Percentiles rank a stretch among this genome's conserved stretches.
Evolutionary conservation across 176 grass and related monocot species (phyloP).

Genomic region (Lolium multiflorum): DNA sequence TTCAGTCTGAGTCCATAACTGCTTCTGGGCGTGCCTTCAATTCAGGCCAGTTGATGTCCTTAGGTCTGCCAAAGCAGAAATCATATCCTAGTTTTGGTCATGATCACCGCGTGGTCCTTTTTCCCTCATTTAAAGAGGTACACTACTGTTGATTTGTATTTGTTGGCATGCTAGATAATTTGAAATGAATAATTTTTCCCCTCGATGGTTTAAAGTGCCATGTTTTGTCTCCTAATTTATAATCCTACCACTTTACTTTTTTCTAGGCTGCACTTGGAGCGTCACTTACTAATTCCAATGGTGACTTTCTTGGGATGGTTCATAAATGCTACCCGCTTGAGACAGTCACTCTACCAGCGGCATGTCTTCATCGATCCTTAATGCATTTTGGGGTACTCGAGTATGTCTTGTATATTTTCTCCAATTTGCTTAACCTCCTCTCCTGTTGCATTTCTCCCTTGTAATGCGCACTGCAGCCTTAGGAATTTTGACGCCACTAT

Average conservation of each 20-base stretch:
- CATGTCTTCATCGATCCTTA: not conserved
- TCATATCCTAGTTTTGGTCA: not conserved
- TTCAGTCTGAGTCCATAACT: not conserved
- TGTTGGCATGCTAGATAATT: too few relatives aligned
- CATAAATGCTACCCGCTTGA: not conserved
- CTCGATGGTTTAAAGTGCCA: too few relatives aligned
- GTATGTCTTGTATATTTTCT: too few relatives aligned
- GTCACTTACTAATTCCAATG: not conserved
- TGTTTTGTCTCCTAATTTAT: too few relatives aligned
- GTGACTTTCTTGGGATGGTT: not conserved
- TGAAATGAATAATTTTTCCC: too few relatives aligned
- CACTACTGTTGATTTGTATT: too few relatives aligned
- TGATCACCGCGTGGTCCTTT: not conserved
- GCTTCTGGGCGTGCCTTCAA: not conserved
- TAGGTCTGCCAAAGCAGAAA: not conserved
- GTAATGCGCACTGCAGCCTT: too few relatives aligned
- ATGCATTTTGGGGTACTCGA: not conserved
- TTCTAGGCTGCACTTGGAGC: not conserved
- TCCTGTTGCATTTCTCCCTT: too few relatives aligned
- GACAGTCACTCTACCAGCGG: not conserved
- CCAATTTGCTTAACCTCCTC: too few relatives aligned
- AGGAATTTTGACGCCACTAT: too few relatives aligned
- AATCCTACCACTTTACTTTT: too few relatives aligned
- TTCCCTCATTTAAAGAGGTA: not conserved
- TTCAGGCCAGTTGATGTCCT: not conserved